Conservation (phyloP, 2,329 filamentous ascomycete species). For the Colletotrichum limetticola region DNA sequence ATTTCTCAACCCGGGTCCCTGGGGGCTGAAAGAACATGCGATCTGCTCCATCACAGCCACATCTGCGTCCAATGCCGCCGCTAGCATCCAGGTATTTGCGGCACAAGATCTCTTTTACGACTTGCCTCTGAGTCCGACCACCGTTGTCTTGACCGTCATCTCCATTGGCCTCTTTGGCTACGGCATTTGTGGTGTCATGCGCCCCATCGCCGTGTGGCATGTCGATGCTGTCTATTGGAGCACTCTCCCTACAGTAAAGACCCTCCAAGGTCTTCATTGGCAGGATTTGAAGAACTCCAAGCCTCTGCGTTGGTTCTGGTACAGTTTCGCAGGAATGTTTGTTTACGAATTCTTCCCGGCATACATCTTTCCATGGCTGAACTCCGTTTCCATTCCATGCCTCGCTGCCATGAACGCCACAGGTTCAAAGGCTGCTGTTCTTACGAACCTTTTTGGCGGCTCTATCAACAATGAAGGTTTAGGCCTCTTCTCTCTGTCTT, state of each 20-base stretch:
- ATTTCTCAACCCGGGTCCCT: slow-evolving; percentile 63
- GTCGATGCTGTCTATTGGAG: slow-evolving; percentile 68
- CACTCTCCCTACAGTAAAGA: slow-evolving; percentile 62
- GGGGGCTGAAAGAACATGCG: slow-evolving; percentile 66
- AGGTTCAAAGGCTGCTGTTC: slow-evolving; percentile 51
- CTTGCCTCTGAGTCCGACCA: slow-evolving; percentile 54
- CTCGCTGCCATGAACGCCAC: slow-evolving; percentile 63
- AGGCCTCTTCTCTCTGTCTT: slow-evolving; percentile 58
- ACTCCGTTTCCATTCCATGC: slow-evolving; percentile 64
- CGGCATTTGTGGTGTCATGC: slow-evolving; percentile 62
- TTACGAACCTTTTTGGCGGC: slow-evolving; percentile 63
- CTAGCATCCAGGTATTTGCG: slow-evolving; percentile 55
- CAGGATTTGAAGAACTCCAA: slow-evolving; percentile 60
- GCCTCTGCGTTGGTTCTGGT: slow-evolving; percentile 64
- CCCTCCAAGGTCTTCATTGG: slow-evolving; percentile 65
- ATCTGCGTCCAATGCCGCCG: slow-evolving; percentile 60
- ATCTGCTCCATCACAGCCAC: slow-evolving; percentile 65
- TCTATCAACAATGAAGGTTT: slow-evolving; percentile 63
- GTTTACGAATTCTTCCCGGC: slow-evolving; percentile 64
- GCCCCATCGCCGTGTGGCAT: slow-evolving; percentile 65
- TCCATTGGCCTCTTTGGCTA: slow-evolving; percentile 68
- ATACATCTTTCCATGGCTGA: slow-evolving; percentile 66
- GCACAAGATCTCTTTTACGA: slow-evolving; percentile 64
- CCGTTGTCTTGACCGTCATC: slow-evolving; percentile 60
- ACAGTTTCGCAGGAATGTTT: slow-evolving; percentile 58